Evolutionary conservation across 2,329 filamentous ascomycete species (phyloP).

Genomic region (Ophiostoma fasciatum): DNA sequence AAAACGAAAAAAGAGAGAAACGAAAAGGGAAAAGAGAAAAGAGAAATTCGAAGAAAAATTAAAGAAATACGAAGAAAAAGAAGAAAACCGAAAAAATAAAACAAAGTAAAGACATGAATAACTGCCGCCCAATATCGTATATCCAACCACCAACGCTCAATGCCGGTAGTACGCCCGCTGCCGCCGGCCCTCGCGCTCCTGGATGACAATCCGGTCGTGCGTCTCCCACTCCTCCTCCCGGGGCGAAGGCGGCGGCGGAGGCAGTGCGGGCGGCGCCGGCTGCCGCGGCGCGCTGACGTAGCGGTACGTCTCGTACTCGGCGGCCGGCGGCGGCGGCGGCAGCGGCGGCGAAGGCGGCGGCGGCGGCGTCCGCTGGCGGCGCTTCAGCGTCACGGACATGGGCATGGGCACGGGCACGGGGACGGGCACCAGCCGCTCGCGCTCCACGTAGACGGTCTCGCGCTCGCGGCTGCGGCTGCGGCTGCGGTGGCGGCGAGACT

Average conservation of each 20-base stretch:
- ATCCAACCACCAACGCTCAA: not conserved
- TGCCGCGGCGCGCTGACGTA: slow-evolving; percentile 36
- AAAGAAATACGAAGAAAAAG: not conserved
- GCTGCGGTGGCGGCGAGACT: too few species aligned
- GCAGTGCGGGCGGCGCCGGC: slow-evolving; percentile 14
- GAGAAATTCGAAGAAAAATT: not conserved
- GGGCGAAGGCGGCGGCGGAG: slow-evolving; percentile 19
- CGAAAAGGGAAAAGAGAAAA: not conserved
- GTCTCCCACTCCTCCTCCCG: slow-evolving; percentile 16
- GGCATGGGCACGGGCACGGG: slow-evolving; percentile 2
- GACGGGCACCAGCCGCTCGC: slow-evolving; percentile 32
- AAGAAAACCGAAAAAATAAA: not conserved
- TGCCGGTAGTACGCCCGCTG: slow-evolving; percentile 18
- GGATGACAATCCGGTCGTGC: slow-evolving; percentile 18
- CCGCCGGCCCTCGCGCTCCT: slow-evolving; percentile 19
- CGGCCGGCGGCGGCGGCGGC: slow-evolving; percentile 9
- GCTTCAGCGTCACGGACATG: slow-evolving; percentile 2
- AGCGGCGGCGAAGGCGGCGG: not conserved
- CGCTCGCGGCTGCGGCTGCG: slow-evolving; percentile 15
- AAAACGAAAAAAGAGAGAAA: not conserved
- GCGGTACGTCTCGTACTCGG: slow-evolving; percentile 33
- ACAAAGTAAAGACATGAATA: not conserved
- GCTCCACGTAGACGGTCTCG: slow-evolving; percentile 17
- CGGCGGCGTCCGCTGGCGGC: not conserved
- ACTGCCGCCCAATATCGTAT: not conserved